Percentiles rank a stretch among this genome's conserved stretches.
phyloP scores from a whole-genome alignment of 768 basidiomycete genomes.

The Crassisporium funariophilum region DNA sequence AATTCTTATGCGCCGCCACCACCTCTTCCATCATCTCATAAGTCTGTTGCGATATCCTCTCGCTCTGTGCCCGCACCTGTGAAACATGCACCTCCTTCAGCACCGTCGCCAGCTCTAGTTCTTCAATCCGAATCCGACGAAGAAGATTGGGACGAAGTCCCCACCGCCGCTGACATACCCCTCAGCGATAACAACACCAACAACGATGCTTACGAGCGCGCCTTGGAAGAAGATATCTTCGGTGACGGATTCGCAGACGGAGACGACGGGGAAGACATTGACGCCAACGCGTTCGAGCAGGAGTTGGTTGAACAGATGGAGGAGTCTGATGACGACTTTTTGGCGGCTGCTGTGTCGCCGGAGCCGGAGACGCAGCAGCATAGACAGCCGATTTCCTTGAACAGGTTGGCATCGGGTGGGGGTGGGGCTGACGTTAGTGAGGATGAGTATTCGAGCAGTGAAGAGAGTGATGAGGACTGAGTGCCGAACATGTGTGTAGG shows the following conservation, averaged over 20 bases:
- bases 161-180: no score
- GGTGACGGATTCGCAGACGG: constrained; percentile 17
- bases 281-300: constrained; percentile 39
- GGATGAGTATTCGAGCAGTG: constrained; percentile 31
- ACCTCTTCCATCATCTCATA: not conserved
- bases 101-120: not conserved
- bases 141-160: constrained; percentile 10
- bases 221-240: constrained; percentile 21
- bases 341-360: constrained; percentile 42
- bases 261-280: constrained; percentile 39
- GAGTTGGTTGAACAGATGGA: constrained; percentile 40
- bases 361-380: constrained; percentile 28
- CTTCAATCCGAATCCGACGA: constrained; percentile 6
- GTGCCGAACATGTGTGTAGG: not conserved
- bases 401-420: constrained; percentile 38
- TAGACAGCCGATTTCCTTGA: constrained; percentile 49
- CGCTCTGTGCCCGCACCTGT: constrained; percentile 6
- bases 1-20: not conserved
- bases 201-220: not conserved
- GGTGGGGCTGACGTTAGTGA: constrained; percentile 32
- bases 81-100: constrained; percentile 16
- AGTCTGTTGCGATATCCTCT: not conserved
- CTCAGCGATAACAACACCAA: no score
- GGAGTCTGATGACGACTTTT: constrained; percentile 41
- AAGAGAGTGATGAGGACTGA: constrained; percentile 30